A percentile compares a stretch with the other conserved stretches of the same genome.
phyloP scores from a whole-genome alignment of 768 basidiomycete species.

The Inosperma sp. region DNA sequence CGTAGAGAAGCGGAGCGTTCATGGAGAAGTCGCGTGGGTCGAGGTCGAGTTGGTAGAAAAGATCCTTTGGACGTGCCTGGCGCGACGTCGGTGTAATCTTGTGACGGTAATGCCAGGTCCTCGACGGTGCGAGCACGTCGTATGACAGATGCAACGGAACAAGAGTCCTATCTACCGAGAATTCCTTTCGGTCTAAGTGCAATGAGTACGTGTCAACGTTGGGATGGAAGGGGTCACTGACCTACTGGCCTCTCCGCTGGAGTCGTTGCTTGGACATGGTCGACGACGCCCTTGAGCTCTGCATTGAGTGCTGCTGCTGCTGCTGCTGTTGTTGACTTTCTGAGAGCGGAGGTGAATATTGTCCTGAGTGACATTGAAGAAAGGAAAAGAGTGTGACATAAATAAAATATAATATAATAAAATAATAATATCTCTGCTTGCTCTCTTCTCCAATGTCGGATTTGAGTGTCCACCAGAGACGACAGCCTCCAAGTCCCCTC shows the following conservation, averaged over 20 bases:
- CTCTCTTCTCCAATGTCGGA: constrained; percentile 44
- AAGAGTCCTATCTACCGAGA: no score
- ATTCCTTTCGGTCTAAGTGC: no score
- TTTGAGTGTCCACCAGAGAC: constrained; percentile 41
- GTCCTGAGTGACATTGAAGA: no score
- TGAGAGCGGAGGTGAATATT: no score
- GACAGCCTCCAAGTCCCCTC: constrained; percentile 74
- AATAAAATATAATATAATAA: no score
- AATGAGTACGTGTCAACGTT: no score
- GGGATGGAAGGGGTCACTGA: no score
- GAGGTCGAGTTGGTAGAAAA: constrained; percentile 65
- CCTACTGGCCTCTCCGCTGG: no score
- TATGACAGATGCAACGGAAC: constrained; percentile 28
- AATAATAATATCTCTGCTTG: no score
- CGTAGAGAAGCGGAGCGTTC: constrained; percentile 54
- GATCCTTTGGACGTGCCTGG: constrained; percentile 54
- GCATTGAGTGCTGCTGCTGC: neutral
- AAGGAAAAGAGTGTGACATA: no score
- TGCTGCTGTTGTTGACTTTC: no score
- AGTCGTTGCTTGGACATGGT: no score
- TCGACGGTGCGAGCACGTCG: constrained; percentile 25
- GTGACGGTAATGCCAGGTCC: constrained; percentile 13
- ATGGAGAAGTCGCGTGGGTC: constrained; percentile 68
- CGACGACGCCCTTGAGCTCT: neutral
- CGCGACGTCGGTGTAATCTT: constrained; percentile 45